phyloP scores from a whole-genome alignment of 352 stramenopile genomes.

The Aphanomyces euteiches region DNA sequence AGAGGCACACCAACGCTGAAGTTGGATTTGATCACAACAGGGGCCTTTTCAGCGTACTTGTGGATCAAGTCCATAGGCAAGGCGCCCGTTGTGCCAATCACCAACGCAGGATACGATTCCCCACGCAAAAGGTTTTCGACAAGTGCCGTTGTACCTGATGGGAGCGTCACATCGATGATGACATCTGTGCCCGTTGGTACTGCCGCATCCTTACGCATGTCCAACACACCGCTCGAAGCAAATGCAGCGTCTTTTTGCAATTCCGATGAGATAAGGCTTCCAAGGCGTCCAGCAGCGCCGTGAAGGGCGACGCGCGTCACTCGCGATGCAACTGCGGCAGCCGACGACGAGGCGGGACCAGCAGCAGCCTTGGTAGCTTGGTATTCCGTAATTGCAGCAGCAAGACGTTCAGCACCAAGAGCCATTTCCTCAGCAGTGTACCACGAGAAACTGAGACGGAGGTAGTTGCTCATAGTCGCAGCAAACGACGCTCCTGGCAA shows the following conservation, averaged over 20 bases:
- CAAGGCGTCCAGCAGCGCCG: conserved; percentile 61
- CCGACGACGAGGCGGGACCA: conserved; percentile 32
- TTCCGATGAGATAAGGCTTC: conserved; percentile 65
- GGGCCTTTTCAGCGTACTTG: conserved; percentile 52
- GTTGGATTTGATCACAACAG: conserved; percentile 75
- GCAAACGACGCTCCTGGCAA: conserved; percentile 69
- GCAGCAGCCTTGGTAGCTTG: conserved; percentile 55
- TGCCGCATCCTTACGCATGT: conserved; percentile 46
- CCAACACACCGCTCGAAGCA: conserved; percentile 50
- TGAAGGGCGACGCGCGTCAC: conserved; percentile 53
- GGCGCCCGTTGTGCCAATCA: conserved; percentile 70
- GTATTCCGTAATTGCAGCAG: conserved; percentile 35
- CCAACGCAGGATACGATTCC: conserved; percentile 54
- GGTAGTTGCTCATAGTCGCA: conserved; percentile 83
- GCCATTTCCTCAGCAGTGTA: conserved; percentile 73
- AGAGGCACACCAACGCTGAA: conserved; percentile 82
- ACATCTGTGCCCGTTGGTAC: conserved; percentile 53
- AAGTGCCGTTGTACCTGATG: conserved; percentile 63
- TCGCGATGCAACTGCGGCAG: conserved; percentile 31
- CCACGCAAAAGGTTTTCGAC: conserved; percentile 54
- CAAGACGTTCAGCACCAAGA: conserved; percentile 54
- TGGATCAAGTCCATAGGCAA: conserved; percentile 56
- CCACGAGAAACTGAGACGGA: conserved; percentile 80
- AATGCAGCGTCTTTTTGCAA: conserved; percentile 49
- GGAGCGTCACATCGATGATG: conserved; percentile 74